Percentiles rank a stretch among this genome's conserved stretches.
Conservation (phyloP, 192 early-diverging fungal species). For the Coemansia erecta region DNA sequence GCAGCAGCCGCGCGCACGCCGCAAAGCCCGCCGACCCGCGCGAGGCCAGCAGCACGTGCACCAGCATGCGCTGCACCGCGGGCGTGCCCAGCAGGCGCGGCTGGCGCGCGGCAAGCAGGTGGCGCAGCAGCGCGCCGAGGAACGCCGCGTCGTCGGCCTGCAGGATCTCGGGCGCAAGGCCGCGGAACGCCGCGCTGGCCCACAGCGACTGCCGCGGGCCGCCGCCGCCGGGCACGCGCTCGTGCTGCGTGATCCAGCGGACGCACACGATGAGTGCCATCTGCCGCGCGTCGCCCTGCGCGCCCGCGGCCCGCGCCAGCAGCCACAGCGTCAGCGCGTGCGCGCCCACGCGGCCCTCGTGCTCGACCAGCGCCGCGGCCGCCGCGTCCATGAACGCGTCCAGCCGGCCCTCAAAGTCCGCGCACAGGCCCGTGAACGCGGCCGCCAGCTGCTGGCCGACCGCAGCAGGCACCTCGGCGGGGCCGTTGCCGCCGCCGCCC, state of each 20-base stretch:
- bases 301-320: constrained; percentile 1
- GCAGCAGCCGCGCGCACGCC: constrained; percentile 1
- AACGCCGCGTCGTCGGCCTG: constrained; percentile 39
- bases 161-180: constrained; percentile 28
- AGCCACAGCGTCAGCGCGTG: constrained; percentile 27
- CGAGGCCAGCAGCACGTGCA: constrained; percentile 25
- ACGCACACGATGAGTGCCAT: constrained; percentile 18
- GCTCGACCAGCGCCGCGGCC: neutral
- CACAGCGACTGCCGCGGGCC: constrained; percentile 24
- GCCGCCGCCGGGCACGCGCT: neutral
- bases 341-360: neutral
- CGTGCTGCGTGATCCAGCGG: constrained; percentile 34
- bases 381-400: constrained; percentile 7
- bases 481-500: neutral
- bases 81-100: constrained; percentile 4
- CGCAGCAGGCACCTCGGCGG: constrained; percentile 1
- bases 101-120: constrained; percentile 16
- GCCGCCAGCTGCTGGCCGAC: constrained; percentile 2
- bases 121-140: constrained; percentile 29
- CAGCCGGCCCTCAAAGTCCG: constrained; percentile 19
- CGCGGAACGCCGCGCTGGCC: constrained; percentile 16
- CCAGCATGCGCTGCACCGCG: constrained; percentile 29
- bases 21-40: constrained; percentile 15
- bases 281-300: constrained; percentile 7
- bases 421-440: constrained; percentile 10